Evolutionary conservation across 805 yeast species (phyloP), one percentile per base, ranked within the genome.

Genomic region (Nakazawaea ernobii): DNA sequence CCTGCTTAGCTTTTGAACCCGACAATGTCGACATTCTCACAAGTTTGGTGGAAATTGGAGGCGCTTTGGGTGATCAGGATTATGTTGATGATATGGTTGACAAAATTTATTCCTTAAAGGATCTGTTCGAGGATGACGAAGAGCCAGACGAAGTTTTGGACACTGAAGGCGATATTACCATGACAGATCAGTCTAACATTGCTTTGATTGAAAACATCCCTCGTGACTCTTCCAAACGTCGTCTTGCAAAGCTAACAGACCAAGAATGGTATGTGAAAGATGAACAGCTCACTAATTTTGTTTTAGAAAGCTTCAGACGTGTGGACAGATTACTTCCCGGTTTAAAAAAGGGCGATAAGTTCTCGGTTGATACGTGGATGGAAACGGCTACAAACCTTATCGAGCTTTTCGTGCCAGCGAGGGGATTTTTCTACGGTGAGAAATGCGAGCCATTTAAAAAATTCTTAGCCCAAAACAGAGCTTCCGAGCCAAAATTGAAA

Each of bases 371-470:
- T 7, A 77, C 87, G 1, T 94, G 98, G 98, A 74, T 87, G 53
- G 87, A 88, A 51, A 69, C 82, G 5, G 96, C 92, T 0, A 77
- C 87, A 2, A 95, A 86, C 54, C 71, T 94, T 43, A 80, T 92
- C 37, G 95, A 90, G 58, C 79, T 86, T 50, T 91, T 94, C 59
- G 79, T 86, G 26, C 77, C 82, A 47, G 89, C 87, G 10, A 75
- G 83, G 52, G 80, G 81, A 55, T 87, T 94, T 53, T 91, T 87
- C 58, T 86, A 91, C 1, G 74, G 80, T 42, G 95, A 88, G 56
- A 76, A 84, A 48, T 82, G 82, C 10, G 79, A 83, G 43, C 73
- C 75, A 17, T 86, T 86, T 59, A 80, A 78, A 41, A 90, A 91
- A 14, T 79, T 81, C 27, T 72, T 84, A 10, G 69, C 77, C 38